Evolutionary conservation across 306 rosid genomes (phyloP).

Genomic region (Parietaria judaica): DNA sequence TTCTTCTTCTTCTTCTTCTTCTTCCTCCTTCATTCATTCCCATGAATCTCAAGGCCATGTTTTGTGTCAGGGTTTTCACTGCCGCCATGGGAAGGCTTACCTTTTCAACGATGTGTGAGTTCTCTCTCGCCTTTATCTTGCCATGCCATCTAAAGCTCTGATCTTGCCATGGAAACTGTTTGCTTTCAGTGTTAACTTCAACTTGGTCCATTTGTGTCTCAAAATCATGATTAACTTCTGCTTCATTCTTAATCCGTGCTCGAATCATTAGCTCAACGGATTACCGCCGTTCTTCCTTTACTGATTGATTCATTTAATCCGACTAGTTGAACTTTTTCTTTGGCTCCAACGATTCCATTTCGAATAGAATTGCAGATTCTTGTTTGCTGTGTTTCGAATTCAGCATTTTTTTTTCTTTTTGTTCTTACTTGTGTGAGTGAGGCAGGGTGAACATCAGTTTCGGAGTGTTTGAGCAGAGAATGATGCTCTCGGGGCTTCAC

Average conservation of each 20-base stretch:
- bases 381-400: background rate
- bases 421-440: background rate
- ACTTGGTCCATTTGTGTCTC: too few species aligned
- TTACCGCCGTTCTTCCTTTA: too few species aligned
- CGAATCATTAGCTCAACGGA: too few species aligned
- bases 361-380: background rate
- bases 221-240: too few species aligned
- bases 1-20: background rate
- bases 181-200: too few species aligned
- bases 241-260: too few species aligned
- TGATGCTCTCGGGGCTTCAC: constrained; percentile 79
- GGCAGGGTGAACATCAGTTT: constrained; percentile 54
- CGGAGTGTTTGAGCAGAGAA: constrained; percentile 64
- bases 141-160: too few species aligned
- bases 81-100: constrained; percentile 77
- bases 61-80: constrained; percentile 48
- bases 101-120: constrained; percentile 76
- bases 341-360: too few species aligned
- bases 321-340: too few species aligned
- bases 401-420: background rate
- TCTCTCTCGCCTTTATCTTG: background rate
- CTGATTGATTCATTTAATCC: too few species aligned
- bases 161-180: too few species aligned
- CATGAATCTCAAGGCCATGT: background rate
- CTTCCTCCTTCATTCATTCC: background rate